Conservation (phyloP, 2,329 filamentous ascomycete species). For the Fusarium sp. region DNA sequence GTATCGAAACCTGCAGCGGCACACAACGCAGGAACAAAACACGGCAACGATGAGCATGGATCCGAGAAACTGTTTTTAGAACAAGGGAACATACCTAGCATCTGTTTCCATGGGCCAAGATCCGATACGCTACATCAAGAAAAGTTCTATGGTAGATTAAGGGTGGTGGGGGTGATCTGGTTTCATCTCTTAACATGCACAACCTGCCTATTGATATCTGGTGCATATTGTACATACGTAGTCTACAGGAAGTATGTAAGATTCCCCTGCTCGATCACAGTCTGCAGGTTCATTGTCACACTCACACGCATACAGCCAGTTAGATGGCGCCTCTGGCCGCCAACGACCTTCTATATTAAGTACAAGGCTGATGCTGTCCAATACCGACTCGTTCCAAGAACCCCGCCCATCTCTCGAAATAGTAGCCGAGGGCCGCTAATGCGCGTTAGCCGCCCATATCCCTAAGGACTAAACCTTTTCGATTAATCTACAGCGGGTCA, state of each 20-base stretch:
- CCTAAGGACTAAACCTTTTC: neutral
- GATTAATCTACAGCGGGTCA: neutral
- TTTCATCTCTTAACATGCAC: neutral
- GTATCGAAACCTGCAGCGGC: neutral
- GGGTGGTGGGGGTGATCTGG: neutral
- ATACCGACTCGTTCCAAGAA: conserved; percentile 11
- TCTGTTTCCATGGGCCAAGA: neutral
- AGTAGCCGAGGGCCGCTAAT: conserved; percentile 41
- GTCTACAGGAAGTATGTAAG: neutral
- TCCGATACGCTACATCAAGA: neutral
- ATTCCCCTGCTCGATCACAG: conserved; percentile 25
- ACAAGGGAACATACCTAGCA: neutral
- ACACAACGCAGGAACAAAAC: conserved; percentile 17
- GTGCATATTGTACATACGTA: neutral
- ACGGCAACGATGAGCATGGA: conserved; percentile 9
- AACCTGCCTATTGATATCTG: neutral
- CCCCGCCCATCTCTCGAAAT: conserved; percentile 36
- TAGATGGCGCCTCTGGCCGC: conserved; percentile 24
- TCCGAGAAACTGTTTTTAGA: conserved; percentile 28
- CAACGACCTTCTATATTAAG: conserved; percentile 38
- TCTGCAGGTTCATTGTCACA: conserved; percentile 33
- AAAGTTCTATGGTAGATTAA: neutral
- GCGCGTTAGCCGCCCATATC: conserved; percentile 44
- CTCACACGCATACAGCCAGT: conserved; percentile 36
- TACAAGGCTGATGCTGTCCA: conserved; percentile 16